Base-by-base conservation (phyloP, 176 grass and related monocot species). In the Areca catechu region DNA sequence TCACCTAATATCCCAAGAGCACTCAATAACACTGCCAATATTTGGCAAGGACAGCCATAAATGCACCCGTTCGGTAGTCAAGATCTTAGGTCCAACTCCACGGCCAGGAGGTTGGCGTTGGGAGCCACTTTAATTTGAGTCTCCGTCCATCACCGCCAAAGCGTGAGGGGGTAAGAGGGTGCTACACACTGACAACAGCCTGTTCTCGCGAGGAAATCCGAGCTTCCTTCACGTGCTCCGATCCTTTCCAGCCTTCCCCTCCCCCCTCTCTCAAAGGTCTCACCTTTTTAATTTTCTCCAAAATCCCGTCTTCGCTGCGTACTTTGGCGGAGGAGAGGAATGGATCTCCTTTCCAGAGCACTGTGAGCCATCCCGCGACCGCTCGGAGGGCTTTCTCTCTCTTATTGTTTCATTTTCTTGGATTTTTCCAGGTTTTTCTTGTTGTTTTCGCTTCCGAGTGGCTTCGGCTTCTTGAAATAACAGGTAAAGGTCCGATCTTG, bases 221-320 rank as follows among this genome's bases (percentile, higher is more conserved):
- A 25, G n/a, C 54, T 67, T 10, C 30, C 51, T 67, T 67, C 65
- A 67, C 65, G 25, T 55, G 50, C 17, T 28, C n/a, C 20, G 65
- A 43, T 55, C 25, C 51, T 55, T 7, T 1, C 30, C 30, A 29
- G 1, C 4, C 16, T 15, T 50, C 63, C 20, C 17, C 51, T 16
- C n/a, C 64, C 5, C 51, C 29, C 1, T 37, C 63, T 22, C 7
- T 34, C 51, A 10, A 37, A 37, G 30, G 30, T 34, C 14, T 15
- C 49, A 7, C 16, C 51, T 34, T 6, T 15, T 16, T 34, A 3
- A 5, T 16, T 5, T 25, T 54, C 1, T 10, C 30, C 30, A 37
- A 37, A 29, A 2, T 51, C n/a, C 6, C 63, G 53, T 67, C 49
- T 67, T 12, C 47, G 49, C 0, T 25, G 34, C 18, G 17, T 14